These are phyloP conservation scores for Cajanus cajan DNA, from an alignment of 306 rosid species.

Conservation along the genomic window DNA sequence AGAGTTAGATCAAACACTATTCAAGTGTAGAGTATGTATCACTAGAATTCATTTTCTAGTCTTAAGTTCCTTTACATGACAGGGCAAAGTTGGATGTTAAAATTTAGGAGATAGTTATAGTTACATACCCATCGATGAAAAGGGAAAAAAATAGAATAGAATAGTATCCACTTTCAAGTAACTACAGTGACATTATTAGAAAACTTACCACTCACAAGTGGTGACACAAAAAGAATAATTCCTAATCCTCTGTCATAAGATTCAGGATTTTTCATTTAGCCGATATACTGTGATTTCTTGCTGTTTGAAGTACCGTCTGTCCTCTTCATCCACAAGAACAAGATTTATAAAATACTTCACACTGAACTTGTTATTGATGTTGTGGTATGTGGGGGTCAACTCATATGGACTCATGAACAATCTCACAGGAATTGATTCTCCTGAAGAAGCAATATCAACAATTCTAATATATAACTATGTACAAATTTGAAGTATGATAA, in stretches of 20 bases:
- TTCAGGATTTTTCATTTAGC: conserved; percentile 22
- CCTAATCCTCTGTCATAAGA: background rate
- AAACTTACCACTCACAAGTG: background rate
- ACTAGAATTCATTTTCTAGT: background rate
- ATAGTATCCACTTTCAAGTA: background rate
- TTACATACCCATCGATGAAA: background rate
- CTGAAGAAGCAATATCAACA: conserved; percentile 29
- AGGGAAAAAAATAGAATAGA: background rate
- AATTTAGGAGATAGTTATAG: background rate
- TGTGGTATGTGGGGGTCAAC: conserved; percentile 73
- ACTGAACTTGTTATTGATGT: conserved; percentile 82
- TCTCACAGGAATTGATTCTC: conserved; percentile 84
- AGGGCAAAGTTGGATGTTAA: background rate
- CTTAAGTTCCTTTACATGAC: background rate
- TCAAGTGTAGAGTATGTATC: background rate
- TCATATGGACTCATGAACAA: conserved; percentile 80
- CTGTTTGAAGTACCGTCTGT: conserved; percentile 78
- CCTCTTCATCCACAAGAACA: conserved; percentile 78
- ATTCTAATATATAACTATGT: background rate
- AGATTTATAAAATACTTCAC: conserved; percentile 81
- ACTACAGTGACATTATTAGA: background rate
- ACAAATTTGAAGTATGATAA: background rate
- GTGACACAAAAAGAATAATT: background rate
- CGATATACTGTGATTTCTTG: conserved; percentile 77
- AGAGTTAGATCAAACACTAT: background rate